Conservation (phyloP, 202 grass and related monocot genomes). For the Elaeis oleifera region DNA sequence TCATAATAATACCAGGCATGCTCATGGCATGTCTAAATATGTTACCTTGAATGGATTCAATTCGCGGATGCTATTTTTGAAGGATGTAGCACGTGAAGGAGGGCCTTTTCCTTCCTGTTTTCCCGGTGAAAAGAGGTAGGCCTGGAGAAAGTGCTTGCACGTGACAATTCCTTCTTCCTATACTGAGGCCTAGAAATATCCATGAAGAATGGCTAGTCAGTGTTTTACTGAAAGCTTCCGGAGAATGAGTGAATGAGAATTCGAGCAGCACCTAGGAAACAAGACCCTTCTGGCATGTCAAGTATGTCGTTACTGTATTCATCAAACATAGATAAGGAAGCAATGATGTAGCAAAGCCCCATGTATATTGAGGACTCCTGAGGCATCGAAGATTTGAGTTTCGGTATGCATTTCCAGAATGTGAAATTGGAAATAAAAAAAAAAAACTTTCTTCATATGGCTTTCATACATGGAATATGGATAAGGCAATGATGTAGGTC, state of each 20-base stretch:
- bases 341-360: conserved; percentile 67
- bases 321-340: conserved; percentile 86
- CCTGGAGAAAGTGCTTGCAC: conserved; percentile 30
- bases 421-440: background rate
- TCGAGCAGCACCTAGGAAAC: conserved; percentile 62
- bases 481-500: too few relatives aligned
- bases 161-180: conserved; percentile 33
- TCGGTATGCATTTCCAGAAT: conserved; percentile 5
- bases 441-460: too few relatives aligned
- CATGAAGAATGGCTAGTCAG: conserved; percentile 20
- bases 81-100: conserved; percentile 58
- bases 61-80: conserved; percentile 72
- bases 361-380: conserved; percentile 76
- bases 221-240: conserved; percentile 8
- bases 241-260: conserved; percentile 12
- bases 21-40: background rate
- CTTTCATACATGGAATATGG: too few relatives aligned
- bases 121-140: conserved; percentile 50
- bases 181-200: conserved; percentile 51
- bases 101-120: conserved; percentile 53
- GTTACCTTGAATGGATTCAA: conserved; percentile 90
- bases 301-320: conserved; percentile 96
- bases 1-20: too few relatives aligned
- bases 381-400: conserved; percentile 23
- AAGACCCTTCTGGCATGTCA: conserved; percentile 89